Percentiles rank a stretch among this genome's conserved stretches.
These are phyloP conservation scores for Coniosporium uncinatum DNA, from an alignment of 2,329 filamentous ascomycete genomes.

Conservation along the genomic window DNA sequence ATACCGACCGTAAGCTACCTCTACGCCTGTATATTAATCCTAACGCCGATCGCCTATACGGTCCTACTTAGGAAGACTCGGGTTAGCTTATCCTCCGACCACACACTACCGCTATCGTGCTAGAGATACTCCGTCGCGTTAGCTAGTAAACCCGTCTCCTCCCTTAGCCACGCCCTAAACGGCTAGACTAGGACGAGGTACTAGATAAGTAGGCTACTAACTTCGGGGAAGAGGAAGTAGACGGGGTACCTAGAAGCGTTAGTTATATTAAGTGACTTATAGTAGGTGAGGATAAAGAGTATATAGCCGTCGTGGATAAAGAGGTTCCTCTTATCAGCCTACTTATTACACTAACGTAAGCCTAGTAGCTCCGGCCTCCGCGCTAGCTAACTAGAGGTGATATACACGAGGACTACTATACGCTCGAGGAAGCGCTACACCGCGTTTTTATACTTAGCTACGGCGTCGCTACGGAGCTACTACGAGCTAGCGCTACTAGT, in stretches of 20 bases:
- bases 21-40: background rate
- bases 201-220: background rate
- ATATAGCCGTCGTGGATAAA: constrained; percentile 1
- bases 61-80: background rate
- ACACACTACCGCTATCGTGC: background rate
- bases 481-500: background rate
- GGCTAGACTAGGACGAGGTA: constrained; percentile 1
- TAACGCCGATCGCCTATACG: background rate
- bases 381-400: background rate
- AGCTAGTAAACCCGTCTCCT: background rate
- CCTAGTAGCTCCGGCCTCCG: background rate
- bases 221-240: background rate
- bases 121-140: background rate
- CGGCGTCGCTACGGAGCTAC: background rate
- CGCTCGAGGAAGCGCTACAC: constrained; percentile 1
- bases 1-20: constrained; percentile 1
- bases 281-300: constrained; percentile 2
- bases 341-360: background rate
- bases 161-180: background rate
- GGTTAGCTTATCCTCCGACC: constrained; percentile 1
- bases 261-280: constrained; percentile 2
- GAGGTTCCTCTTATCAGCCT: background rate
- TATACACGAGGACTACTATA: background rate
- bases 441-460: background rate
- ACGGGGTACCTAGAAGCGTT: background rate